Evolutionary conservation across 148 eudicot species (phyloP), one percentile per base, ranked within the genome.

Genomic region (Fagopyrum tataricum): DNA sequence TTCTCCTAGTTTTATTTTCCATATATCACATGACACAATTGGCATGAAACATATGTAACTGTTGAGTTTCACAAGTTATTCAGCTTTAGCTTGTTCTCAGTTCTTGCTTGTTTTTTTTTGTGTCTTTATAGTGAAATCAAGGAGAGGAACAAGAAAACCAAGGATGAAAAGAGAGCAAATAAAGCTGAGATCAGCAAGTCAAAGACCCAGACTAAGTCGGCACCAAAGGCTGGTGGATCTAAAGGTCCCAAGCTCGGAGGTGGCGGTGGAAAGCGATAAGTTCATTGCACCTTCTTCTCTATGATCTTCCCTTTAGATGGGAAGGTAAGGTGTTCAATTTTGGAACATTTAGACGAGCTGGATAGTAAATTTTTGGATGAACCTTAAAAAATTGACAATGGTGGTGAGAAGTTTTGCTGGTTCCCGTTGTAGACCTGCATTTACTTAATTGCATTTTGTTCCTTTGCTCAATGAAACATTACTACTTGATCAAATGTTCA

Each of bases 81-180:
- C 17, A 13, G 49, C 7, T 46, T 9, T 46, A 46, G 11, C 15
- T 49, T 49, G n/a, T n/a, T n/a, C 15, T 49, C 53, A 14, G 2
- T 20, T 52, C 23, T 53, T 31, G 37, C 37, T 31, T 31, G 37
- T 31, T 31, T 2, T 1, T 7, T 55, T 55, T 55, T 52, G 58
- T 6, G 58, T 6, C 18, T n/a, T 17, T 21, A 10, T n/a, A 87
- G 91, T 77, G 91, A 87, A 76, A 87, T 87, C 75, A 87, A 87
- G 84, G 91, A 87, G 72, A 87, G 91, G 66, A 87, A 85, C 76
- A 87, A 87, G 88, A 87, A 87, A 43, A 87, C 88, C 6, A 87
- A 87, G 81, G 90, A 87, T 71, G 90, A 87, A 72, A 87, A 83
- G 86, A 85, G 77, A 74, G 90, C 88, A 9, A 87, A 85, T 81